A percentile compares a stretch with the other conserved stretches of the same genome.
These are phyloP conservation scores for Amesomyces nigricolor DNA, from an alignment of 2,329 filamentous ascomycete genomes.

Conservation along the genomic window DNA sequence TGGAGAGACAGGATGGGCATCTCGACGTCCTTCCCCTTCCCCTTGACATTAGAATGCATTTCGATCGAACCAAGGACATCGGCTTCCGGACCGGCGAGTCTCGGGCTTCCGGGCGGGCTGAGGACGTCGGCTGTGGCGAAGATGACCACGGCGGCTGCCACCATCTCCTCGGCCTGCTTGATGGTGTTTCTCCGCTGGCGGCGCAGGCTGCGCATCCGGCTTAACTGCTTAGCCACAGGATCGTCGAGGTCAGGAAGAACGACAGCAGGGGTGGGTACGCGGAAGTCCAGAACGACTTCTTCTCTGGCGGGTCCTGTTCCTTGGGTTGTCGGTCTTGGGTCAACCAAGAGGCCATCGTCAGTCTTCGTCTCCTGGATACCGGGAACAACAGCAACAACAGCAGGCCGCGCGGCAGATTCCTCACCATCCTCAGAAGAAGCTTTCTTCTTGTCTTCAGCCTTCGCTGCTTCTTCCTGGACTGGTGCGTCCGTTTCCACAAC, in stretches of 20 bases:
- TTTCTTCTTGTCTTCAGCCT: slow-evolving; percentile 18
- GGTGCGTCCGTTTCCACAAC: slow-evolving; percentile 23
- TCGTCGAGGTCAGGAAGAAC: slow-evolving; percentile 41
- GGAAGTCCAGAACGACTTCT: slow-evolving; percentile 30
- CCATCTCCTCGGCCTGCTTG: slow-evolving; percentile 45
- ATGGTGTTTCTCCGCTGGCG: slow-evolving; percentile 42
- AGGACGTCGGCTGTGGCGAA: slow-evolving; percentile 47
- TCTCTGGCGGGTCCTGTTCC: slow-evolving; percentile 21
- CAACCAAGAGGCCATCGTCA: slow-evolving; percentile 22
- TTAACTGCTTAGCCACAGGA: slow-evolving; percentile 36
- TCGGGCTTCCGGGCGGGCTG: slow-evolving; percentile 37
- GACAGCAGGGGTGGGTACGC: slow-evolving; percentile 43
- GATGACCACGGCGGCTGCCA: slow-evolving; percentile 50
- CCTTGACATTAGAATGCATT: slow-evolving; percentile 28
- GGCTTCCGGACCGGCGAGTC: slow-evolving; percentile 27
- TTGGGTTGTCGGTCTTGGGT: slow-evolving; percentile 22
- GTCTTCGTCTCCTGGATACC: slow-evolving; percentile 24
- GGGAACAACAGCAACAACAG: slow-evolving; percentile 15
- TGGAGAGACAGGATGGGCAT: slow-evolving; percentile 17
- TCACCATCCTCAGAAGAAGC: slow-evolving; percentile 26
- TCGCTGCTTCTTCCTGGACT: slow-evolving; percentile 23
- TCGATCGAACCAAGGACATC: slow-evolving; percentile 29
- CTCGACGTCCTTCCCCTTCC: slow-evolving; percentile 27
- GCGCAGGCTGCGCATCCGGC: slow-evolving; percentile 39
- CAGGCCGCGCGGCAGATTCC: slow-evolving; percentile 22